Percentiles rank a stretch among this genome's conserved stretches.
phyloP scores from a whole-genome alignment of 2,329 filamentous ascomycete genomes.

The Hymenoscyphus occultus region DNA sequence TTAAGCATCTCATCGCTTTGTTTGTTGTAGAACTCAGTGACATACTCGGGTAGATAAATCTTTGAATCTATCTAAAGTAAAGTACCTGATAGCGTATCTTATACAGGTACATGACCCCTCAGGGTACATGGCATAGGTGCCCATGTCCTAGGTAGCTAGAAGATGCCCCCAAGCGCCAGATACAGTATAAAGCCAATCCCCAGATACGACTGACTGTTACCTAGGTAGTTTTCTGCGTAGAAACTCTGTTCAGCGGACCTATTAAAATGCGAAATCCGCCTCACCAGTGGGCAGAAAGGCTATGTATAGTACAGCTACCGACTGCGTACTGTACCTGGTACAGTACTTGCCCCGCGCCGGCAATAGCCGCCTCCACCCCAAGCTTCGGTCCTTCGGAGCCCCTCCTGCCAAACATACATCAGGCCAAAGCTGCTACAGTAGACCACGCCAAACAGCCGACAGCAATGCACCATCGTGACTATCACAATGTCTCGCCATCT shows the following conservation, averaged over 20 bases:
- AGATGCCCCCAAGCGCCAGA: neutral
- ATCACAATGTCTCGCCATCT: slow-evolving; percentile 9
- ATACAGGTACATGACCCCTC: no score
- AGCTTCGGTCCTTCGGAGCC: neutral
- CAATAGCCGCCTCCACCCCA: neutral
- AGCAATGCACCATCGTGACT: slow-evolving; percentile 8
- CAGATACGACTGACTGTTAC: no score
- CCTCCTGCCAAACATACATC: slow-evolving; percentile 1
- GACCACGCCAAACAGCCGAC: neutral
- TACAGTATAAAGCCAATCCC: neutral
- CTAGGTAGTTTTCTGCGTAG: neutral
- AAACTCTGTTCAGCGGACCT: neutral
- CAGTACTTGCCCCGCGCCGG: neutral
- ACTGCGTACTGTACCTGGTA: no score
- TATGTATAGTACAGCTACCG: no score
- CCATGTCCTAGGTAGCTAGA: neutral
- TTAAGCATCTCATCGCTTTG: no score
- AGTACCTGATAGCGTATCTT: no score
- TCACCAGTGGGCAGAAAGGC: no score
- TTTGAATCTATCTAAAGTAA: no score
- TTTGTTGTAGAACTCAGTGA: no score
- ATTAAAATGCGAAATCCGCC: neutral
- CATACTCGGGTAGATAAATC: no score
- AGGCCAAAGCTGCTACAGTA: neutral
- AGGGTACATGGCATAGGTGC: no score